Base-by-base conservation (phyloP, 73 alveolate species). In the Loxodes magnus region DNA sequence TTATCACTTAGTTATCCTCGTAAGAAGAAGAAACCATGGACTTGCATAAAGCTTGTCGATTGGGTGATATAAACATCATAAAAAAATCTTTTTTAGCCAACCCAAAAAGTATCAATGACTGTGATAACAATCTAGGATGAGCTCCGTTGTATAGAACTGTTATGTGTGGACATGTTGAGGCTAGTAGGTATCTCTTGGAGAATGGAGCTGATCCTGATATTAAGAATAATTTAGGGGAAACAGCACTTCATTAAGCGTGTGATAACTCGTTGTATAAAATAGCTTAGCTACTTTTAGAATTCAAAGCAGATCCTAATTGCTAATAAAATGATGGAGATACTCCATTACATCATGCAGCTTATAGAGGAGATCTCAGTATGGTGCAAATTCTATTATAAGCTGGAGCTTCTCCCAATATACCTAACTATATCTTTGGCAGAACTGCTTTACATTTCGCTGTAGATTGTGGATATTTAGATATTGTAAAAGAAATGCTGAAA, bases 181-280 rank as follows among this genome's bases (percentile, higher is more conserved):
- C 59, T 0, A 46, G 43, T 12, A 9, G 27, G 17, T 46, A 25
- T 24, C 39, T 46, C 1, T 41, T 46, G 7, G 27, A 46, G 17
- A 12, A 46, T 22, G 59, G 59, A 46, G 46, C 59, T n/a, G 26
- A 46, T 24, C 59, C 59, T n/a, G 17, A 46, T 24, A n/a, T 46
- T 10, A 20, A n/a, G 0, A 46, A 46, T 22, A 46, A n/a, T 22
- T 22, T 46, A 0, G 59, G 59, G 1, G 59, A 46, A 24, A 46
- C 59, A 25, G 43, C 59, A 25, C 2, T 46, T 7, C 59, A 46
- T 2, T 41, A 46, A 24, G 34, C 59, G 9, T 37, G 43, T 10
- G 59, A 46, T 2, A 46, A 46, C 39, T 46, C 59, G 22, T 41
- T 25, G 17, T 46, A 46, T 2, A 19, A 12, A 16, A 46, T 46